These are phyloP conservation scores for Porcisia deanei DNA, from an alignment of 208 protist species.

Conservation along the genomic window DNA sequence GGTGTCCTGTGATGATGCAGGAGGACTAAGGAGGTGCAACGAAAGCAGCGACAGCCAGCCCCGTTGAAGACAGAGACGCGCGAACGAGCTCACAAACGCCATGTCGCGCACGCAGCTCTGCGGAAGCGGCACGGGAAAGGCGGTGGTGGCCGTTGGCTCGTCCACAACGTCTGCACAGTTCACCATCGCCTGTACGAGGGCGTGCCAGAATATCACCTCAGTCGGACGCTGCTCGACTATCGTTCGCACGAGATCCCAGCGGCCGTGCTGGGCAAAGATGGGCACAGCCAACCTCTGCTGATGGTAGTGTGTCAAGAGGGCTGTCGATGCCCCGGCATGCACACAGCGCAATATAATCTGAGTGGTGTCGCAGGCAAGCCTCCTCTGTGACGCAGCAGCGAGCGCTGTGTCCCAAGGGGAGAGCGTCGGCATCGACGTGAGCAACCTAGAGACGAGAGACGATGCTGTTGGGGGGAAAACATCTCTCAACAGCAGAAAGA, in stretches of 20 bases:
- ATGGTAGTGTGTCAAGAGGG: not conserved
- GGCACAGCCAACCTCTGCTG: slow-evolving; percentile 10
- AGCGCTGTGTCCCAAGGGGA: slow-evolving; percentile 56
- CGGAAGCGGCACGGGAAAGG: slow-evolving; percentile 13
- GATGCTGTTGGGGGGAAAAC: slow-evolving; percentile 25
- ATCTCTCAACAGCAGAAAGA: slow-evolving; percentile 40
- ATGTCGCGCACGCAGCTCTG: not conserved
- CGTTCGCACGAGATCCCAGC: slow-evolving; percentile 15
- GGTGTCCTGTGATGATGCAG: not conserved
- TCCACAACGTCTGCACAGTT: slow-evolving; percentile 8
- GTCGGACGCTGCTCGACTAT: not conserved
- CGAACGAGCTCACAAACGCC: slow-evolving; percentile 7
- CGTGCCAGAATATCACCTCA: slow-evolving; percentile 18
- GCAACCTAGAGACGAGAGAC: slow-evolving; percentile 43
- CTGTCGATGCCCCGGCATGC: slow-evolving; percentile 8
- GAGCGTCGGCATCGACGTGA: slow-evolving; percentile 38
- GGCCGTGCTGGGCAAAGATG: slow-evolving; percentile 24
- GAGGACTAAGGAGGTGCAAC: not conserved
- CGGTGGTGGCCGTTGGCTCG: not conserved
- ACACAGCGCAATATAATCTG: slow-evolving; percentile 9
- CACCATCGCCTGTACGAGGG: slow-evolving; percentile 29
- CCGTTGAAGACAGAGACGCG: slow-evolving; percentile 28
- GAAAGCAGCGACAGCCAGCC: slow-evolving; percentile 20
- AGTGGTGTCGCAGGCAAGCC: slow-evolving; percentile 4
- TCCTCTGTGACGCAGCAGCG: not conserved